Conservation (phyloP, 768 basidiomycete species). For the Auriscalpium microsporum region DNA sequence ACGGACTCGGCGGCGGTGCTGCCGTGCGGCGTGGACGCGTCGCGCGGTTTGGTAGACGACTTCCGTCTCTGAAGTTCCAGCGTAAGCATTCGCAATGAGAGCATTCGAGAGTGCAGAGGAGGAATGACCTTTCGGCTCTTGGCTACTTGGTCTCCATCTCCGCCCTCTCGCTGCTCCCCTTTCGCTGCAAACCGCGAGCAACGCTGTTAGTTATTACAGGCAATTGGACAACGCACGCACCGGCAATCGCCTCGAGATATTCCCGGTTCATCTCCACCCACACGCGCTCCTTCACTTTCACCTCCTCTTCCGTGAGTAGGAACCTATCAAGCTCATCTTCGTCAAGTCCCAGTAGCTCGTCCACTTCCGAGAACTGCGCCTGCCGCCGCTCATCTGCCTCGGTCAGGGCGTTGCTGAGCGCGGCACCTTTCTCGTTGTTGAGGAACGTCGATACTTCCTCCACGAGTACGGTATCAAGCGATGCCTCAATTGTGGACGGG, state of each 20-base stretch:
- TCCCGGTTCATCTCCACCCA: slow-evolving; percentile 94
- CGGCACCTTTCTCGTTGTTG: slow-evolving; percentile 48
- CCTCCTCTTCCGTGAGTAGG: slow-evolving; percentile 70
- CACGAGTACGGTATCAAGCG: slow-evolving; percentile 52
- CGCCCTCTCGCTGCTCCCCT: slow-evolving; percentile 40
- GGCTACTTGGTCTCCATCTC: slow-evolving; percentile 36
- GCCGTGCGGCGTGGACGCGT: slow-evolving; percentile 62
- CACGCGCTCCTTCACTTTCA: slow-evolving; percentile 77
- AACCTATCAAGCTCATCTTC: slow-evolving; percentile 85
- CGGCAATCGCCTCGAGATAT: slow-evolving; percentile 81
- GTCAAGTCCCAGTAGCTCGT: slow-evolving; percentile 73
- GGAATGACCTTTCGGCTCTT: slow-evolving; percentile 59
- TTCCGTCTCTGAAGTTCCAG: slow-evolving; percentile 53
- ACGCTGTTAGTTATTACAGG: background rate
- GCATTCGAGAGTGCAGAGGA: slow-evolving; percentile 24
- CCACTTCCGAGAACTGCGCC: slow-evolving; percentile 36
- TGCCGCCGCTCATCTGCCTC: slow-evolving; percentile 58
- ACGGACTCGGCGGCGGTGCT: slow-evolving; percentile 72
- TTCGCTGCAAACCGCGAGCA: slow-evolving; percentile 47
- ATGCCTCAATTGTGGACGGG: slow-evolving; percentile 33
- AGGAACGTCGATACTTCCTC: slow-evolving; percentile 67
- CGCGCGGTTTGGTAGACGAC: slow-evolving; percentile 54
- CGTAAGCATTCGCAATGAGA: slow-evolving; percentile 8
- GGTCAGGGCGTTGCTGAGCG: slow-evolving; percentile 53
- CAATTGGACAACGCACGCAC: slow-evolving; percentile 32